Conservation (phyloP, 495 filamentous ascomycete genomes). For the Massariosphaeria phaeospora region DNA sequence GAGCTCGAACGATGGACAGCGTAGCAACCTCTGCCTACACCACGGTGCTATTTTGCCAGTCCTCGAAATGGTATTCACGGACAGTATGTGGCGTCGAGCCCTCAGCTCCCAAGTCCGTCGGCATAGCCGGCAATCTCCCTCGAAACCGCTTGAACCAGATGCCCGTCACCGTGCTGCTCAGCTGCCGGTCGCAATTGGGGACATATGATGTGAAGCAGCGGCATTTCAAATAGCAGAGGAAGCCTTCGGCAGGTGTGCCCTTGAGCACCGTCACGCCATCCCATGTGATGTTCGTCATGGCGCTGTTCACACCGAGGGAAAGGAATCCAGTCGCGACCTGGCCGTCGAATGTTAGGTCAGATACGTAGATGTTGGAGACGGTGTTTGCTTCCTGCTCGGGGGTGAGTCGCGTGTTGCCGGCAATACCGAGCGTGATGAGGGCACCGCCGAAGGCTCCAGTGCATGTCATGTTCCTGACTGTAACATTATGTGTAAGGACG, state of each 20-base stretch:
- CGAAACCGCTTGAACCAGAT: no score
- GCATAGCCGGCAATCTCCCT: no score
- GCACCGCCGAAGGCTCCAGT: slow-evolving; percentile 4
- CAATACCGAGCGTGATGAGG: slow-evolving; percentile 5
- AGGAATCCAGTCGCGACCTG: slow-evolving; percentile 1
- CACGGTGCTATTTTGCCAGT: no score
- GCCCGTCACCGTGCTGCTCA: no score
- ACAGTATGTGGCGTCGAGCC: no score
- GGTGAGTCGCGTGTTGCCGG: no score
- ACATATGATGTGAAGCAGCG: no score
- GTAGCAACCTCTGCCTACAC: no score
- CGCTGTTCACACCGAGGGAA: not conserved
- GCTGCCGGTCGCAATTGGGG: no score
- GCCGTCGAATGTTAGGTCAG: slow-evolving; percentile 5
- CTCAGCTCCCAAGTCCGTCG: no score
- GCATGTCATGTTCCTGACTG: slow-evolving; percentile 5
- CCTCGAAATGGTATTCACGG: no score
- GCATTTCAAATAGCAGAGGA: slow-evolving; percentile 6
- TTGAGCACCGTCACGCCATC: slow-evolving; percentile 8
- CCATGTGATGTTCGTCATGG: slow-evolving; percentile 15
- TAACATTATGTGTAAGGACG: not conserved
- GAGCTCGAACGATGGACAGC: no score
- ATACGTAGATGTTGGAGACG: slow-evolving; percentile 3
- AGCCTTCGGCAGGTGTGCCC: not conserved
- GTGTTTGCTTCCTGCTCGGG: not conserved